Evolutionary conservation across 805 yeast species (phyloP).

Genomic region (Lipomyces chichibuensis): DNA sequence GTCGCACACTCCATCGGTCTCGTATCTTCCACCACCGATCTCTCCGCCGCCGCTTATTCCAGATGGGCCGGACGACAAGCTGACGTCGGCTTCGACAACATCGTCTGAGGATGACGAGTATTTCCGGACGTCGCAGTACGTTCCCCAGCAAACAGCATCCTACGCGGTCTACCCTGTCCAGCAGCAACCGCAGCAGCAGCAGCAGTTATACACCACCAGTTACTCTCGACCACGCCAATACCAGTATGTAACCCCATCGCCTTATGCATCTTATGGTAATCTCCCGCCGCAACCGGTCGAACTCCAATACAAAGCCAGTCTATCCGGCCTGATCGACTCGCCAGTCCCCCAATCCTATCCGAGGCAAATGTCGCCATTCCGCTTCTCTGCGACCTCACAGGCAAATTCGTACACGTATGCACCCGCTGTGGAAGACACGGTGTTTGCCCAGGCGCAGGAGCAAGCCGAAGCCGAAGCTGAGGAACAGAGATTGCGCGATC

Average conservation of each 20-base stretch:
- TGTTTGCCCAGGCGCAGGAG: slow-evolving; percentile 1
- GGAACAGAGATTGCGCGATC: slow-evolving; percentile 29
- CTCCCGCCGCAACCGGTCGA: slow-evolving; percentile 7
- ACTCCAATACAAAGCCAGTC: slow-evolving; percentile 17
- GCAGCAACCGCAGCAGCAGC: not conserved
- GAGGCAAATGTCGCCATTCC: not conserved
- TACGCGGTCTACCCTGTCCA: not conserved
- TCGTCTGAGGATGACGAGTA: not conserved
- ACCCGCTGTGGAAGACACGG: not conserved
- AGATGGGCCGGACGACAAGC: not conserved
- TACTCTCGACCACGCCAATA: not conserved
- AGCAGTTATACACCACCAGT: not conserved
- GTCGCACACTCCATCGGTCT: slow-evolving; percentile 1
- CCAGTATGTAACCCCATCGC: not conserved
- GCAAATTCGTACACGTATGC: not conserved
- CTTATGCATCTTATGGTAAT: slow-evolving; percentile 2
- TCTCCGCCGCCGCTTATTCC: not conserved
- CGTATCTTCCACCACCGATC: not conserved
- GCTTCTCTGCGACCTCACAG: not conserved
- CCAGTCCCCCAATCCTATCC: not conserved
- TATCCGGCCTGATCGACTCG: slow-evolving; percentile 18
- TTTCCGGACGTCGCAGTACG: not conserved
- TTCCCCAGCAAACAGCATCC: not conserved
- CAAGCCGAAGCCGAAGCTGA: slow-evolving; percentile 29
- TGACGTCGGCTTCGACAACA: not conserved